Evolutionary conservation across 129 eudicot genomes (phyloP), one percentile per base, ranked within the genome.

Genomic region (Helichrysum umbraculigerum): DNA sequence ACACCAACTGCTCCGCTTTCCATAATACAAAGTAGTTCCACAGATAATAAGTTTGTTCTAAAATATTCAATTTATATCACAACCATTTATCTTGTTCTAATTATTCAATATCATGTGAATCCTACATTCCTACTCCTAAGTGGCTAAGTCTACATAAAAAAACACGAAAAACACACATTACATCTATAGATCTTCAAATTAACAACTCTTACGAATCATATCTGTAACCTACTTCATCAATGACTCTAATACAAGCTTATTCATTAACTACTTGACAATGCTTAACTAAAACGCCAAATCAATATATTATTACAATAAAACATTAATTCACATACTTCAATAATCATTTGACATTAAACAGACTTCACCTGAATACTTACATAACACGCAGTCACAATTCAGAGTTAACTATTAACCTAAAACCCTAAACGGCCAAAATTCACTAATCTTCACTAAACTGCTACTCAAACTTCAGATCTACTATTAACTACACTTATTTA

Each of bases 401-500:
- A 50, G 2, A 56, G 56, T 57, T 21, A 63, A 51, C 22, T 16
- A 14, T 62, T 22, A 22, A 44, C 64, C 17, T 21, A 28, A 35
- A 71, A 68, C 32, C 74, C 34, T 70, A 47, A 71, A 71, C 56
- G 59, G 34, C 65, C 75, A 67, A 65, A 25, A 77, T 77, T 1
- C 59, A 25, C 37, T 29, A 19, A 77, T 17, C 14, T 56, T 67
- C 34, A 25, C 68, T 56, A 67, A 54, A 17, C 32, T 11, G 32
- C 69, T 37, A 37, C 17, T 37, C 28, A 9, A 52, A 64, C 35
- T 25, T 65, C 81, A 76, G 85, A 76, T 81, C 78, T 81, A 71
- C 78, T 1, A 70, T 34, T 2, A 22, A 8, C 12, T 19, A 2
- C n/a, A 51, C 73, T 44, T 16, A 34, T 35, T 12, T 0, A 1